Percentiles rank a stretch among this genome's conserved stretches.
These are phyloP conservation scores for Daldinia grandis DNA, from an alignment of 495 filamentous ascomycete genomes.

Conservation along the genomic window DNA sequence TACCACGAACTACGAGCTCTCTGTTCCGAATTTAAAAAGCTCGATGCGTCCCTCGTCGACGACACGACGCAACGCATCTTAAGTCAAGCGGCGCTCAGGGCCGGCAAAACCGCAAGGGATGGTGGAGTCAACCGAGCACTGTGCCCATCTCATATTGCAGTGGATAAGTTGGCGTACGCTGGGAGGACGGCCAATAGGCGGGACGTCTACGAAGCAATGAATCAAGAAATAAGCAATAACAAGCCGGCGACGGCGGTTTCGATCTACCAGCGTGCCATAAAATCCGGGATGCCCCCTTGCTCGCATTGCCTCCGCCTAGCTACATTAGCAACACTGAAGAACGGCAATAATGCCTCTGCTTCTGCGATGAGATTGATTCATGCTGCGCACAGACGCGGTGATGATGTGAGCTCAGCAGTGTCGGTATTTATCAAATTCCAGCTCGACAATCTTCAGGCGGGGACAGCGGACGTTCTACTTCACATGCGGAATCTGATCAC, in stretches of 20 bases:
- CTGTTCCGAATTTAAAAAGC: slow-evolving; percentile 43
- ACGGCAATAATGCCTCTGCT: slow-evolving; percentile 16
- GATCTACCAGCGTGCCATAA: slow-evolving; percentile 49
- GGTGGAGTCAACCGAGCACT: not conserved
- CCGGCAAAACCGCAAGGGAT: slow-evolving; percentile 24
- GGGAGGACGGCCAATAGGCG: slow-evolving; percentile 39
- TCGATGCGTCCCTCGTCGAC: slow-evolving; percentile 46
- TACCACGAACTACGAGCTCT: slow-evolving; percentile 51
- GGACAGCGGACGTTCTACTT: slow-evolving; percentile 17
- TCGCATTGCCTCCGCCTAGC: slow-evolving; percentile 49
- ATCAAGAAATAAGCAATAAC: slow-evolving; percentile 38
- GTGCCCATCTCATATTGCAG: slow-evolving; percentile 28
- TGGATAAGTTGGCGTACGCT: slow-evolving; percentile 29
- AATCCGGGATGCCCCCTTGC: slow-evolving; percentile 45
- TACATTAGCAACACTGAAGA: slow-evolving; percentile 50
- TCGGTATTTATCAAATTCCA: slow-evolving; percentile 45
- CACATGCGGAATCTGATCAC: slow-evolving; percentile 41
- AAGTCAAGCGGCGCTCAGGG: slow-evolving; percentile 44
- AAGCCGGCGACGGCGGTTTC: slow-evolving; percentile 39
- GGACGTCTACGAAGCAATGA: slow-evolving; percentile 51
- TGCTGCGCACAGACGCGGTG: slow-evolving; percentile 43
- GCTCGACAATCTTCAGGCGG: slow-evolving; percentile 28
- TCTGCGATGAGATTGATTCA: slow-evolving; percentile 47
- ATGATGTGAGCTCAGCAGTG: slow-evolving; percentile 46
- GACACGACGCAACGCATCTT: slow-evolving; percentile 51